Evolutionary conservation across 2,329 filamentous ascomycete species (phyloP).

Genomic region (Neonectria magnoliae): DNA sequence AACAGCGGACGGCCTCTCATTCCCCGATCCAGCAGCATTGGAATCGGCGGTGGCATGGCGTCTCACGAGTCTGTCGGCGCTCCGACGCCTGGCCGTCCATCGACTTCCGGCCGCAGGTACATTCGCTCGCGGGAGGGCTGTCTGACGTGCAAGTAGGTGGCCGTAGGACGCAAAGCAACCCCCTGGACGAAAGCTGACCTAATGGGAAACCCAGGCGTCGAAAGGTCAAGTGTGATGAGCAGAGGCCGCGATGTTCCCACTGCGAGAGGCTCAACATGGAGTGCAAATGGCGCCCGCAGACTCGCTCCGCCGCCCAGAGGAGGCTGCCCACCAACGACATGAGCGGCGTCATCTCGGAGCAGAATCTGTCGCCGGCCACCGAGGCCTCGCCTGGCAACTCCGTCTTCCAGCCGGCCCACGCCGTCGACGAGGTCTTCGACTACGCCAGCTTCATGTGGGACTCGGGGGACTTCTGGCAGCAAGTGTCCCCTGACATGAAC

Average conservation of each 20-base stretch:
- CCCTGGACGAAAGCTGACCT: conserved; percentile 3
- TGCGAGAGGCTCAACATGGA: conserved; percentile 62
- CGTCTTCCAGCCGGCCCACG: conserved; percentile 41
- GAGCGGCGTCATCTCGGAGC: conserved; percentile 23
- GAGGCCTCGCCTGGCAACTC: conserved; percentile 43
- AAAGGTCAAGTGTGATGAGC: conserved; percentile 63
- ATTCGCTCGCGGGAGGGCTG: conserved; percentile 49
- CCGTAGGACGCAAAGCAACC: rapidly evolving
- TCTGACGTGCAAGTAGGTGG: conserved; percentile 55
- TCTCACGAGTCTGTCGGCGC: conserved; percentile 18
- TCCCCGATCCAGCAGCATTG: conserved; percentile 28
- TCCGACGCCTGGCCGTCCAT: conserved; percentile 25
- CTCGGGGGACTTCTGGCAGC: conserved; percentile 49
- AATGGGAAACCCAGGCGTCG: conserved; percentile 48
- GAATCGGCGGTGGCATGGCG: conserved; percentile 12
- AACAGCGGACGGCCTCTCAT: conserved; percentile 33
- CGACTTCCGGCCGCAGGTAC: conserved; percentile 34
- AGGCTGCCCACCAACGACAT: conserved; percentile 25
- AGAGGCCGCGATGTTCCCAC: conserved; percentile 59
- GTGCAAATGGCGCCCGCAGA: conserved; percentile 58
- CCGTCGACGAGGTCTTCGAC: conserved; percentile 57
- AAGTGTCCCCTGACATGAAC: conserved; percentile 41
- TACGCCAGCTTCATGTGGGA: conserved; percentile 62
- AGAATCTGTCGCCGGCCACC: conserved; percentile 41
- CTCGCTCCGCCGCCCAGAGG: conserved; percentile 37